phyloP scores from a whole-genome alignment of 225 moss, liverwort and hornwort species.

The Straminergon stramineum region DNA sequence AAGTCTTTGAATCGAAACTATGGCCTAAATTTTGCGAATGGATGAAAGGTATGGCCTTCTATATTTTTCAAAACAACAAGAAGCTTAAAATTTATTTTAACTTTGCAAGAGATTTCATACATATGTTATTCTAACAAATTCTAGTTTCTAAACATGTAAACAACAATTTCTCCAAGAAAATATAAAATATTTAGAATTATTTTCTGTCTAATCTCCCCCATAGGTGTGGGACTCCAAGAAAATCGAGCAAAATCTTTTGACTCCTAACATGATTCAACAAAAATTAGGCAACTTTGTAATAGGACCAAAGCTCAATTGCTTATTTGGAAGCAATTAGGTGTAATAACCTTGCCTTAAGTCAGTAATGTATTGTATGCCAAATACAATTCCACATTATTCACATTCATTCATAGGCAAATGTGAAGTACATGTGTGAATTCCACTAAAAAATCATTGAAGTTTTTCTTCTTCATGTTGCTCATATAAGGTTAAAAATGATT shows the following conservation, averaged over 20 bases:
- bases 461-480: too few relatives aligned
- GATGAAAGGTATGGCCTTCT: too few relatives aligned
- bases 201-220: not conserved
- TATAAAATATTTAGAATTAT: not conserved
- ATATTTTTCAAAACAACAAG: not conserved
- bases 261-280: not conserved
- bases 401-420: not conserved
- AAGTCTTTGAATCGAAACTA: not conserved
- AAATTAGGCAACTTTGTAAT: not conserved
- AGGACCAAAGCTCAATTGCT: not conserved
- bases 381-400: not conserved
- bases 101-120: not conserved
- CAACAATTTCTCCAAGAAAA: not conserved
- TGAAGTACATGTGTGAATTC: not conserved
- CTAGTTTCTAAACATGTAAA: not conserved
- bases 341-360: not conserved
- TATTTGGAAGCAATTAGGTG: not conserved
- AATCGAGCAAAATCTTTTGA: not conserved
- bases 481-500: too few relatives aligned
- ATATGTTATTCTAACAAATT: not conserved
- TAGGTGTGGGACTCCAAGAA: not conserved
- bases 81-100: not conserved
- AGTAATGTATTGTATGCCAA: not conserved
- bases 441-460: not conserved
- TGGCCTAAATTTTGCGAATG: not conserved